Conservation (phyloP, 257 asterid species). For the Avicennia marina region DNA sequence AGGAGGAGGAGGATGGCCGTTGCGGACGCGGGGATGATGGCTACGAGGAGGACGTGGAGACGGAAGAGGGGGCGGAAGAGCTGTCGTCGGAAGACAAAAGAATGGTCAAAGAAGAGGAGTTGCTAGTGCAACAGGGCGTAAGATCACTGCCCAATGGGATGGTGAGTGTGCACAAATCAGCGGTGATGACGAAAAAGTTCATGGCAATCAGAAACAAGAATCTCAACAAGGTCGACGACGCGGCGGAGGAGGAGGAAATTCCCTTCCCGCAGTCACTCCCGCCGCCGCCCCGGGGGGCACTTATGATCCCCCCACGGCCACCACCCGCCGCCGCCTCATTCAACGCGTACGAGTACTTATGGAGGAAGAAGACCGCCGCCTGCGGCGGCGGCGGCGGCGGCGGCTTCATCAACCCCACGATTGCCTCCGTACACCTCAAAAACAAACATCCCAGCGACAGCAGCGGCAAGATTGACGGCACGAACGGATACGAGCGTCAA, state of each 20-base stretch:
- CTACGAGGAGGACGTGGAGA: constrained; percentile 3
- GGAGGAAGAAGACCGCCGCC: constrained; percentile 34
- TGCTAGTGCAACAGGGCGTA: constrained; percentile 21
- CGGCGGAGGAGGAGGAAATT: not conserved
- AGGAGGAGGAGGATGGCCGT: not conserved
- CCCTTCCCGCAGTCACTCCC: constrained; percentile 30
- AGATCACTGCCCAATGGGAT: constrained; percentile 28
- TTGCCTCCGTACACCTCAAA: not conserved
- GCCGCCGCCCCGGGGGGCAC: constrained; percentile 21
- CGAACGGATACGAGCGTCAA: too few species aligned
- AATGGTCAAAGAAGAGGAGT: constrained; percentile 15
- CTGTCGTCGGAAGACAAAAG: too few species aligned
- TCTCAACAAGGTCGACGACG: constrained; percentile 24
- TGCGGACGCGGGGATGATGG: constrained; percentile 17
- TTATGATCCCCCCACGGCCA: constrained; percentile 13
- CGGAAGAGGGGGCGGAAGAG: too few species aligned
- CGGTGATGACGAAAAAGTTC: constrained; percentile 40
- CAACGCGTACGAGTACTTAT: constrained; percentile 42
- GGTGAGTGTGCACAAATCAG: constrained; percentile 33
- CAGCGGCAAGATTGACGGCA: too few species aligned
- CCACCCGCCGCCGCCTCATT: constrained; percentile 22
- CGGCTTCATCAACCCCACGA: constrained; percentile 14
- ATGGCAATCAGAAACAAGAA: constrained; percentile 32
- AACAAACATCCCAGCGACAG: too few species aligned
- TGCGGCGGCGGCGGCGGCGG: constrained; percentile 3